Percentiles rank a stretch among this genome's conserved stretches.
phyloP scores from a whole-genome alignment of 306 rosid species.

The Malus fusca region DNA sequence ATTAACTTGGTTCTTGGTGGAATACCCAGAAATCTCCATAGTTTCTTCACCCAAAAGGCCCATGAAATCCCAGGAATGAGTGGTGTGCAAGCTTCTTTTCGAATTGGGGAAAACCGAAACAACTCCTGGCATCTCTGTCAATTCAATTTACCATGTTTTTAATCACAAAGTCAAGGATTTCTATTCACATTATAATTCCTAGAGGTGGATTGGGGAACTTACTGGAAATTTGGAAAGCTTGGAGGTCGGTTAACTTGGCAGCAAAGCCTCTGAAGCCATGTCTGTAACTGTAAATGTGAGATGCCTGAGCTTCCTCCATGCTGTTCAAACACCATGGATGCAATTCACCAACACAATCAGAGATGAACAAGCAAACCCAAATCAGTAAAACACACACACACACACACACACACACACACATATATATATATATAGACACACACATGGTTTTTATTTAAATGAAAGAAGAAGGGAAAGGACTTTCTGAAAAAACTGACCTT shows the following conservation, averaged over 20 bases:
- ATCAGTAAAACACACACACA: background rate
- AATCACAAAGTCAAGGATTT: background rate
- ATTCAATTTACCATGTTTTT: slow-evolving; percentile 21
- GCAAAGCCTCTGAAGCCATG: slow-evolving; percentile 81
- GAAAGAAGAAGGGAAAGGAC: background rate
- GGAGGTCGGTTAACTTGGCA: slow-evolving; percentile 55
- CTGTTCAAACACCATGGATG: slow-evolving; percentile 28
- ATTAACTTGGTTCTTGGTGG: slow-evolving; percentile 58
- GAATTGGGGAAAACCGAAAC: slow-evolving; percentile 69
- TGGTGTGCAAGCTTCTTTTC: slow-evolving; percentile 62
- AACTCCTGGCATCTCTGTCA: slow-evolving; percentile 64
- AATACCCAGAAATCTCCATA: slow-evolving; percentile 42
- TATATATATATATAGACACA: no score
- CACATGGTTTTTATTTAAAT: background rate
- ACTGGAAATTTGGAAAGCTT: slow-evolving; percentile 64
- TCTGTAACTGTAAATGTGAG: slow-evolving; percentile 61
- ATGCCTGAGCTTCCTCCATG: slow-evolving; percentile 48
- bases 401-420: background rate
- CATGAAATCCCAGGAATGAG: slow-evolving; percentile 83
- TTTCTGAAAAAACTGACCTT: slow-evolving; percentile 32
- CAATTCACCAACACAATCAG: background rate
- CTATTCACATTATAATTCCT: background rate
- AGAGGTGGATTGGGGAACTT: slow-evolving; percentile 3
- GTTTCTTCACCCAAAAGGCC: slow-evolving; percentile 51
- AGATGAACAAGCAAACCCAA: background rate